Evolutionary conservation across 2,329 filamentous ascomycete species (phyloP).

Genomic region (Trichoderma atroviride): DNA sequence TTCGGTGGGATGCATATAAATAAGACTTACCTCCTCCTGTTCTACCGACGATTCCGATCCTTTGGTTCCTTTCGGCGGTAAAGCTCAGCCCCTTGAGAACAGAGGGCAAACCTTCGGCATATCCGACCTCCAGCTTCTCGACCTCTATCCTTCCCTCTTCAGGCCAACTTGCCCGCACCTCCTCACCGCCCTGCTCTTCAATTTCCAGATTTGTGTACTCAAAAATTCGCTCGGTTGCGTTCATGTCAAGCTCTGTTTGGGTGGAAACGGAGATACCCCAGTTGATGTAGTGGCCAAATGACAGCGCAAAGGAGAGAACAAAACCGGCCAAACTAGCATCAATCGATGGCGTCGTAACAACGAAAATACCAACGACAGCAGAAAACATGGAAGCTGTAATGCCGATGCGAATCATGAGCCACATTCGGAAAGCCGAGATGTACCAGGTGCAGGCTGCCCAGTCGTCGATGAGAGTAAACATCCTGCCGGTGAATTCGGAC

Average conservation of each 20-base stretch:
- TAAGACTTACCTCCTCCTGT: conserved; percentile 9
- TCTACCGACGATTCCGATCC: conserved; percentile 18
- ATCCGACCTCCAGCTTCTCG: conserved; percentile 9
- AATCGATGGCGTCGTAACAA: conserved; percentile 1
- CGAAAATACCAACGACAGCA: conserved; percentile 7
- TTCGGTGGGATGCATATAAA: background rate
- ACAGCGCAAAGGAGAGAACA: conserved; percentile 14
- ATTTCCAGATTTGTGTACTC: conserved; percentile 13
- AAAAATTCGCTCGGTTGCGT: conserved; percentile 13
- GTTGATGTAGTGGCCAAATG: conserved; percentile 16
- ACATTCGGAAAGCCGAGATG: conserved; percentile 2
- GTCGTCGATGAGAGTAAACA: conserved; percentile 16
- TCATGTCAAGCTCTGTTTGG: conserved; percentile 20
- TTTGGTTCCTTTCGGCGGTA: conserved; percentile 15
- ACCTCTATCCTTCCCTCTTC: conserved; percentile 16
- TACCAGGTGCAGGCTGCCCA: conserved; percentile 22
- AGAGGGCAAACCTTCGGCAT: conserved; percentile 17
- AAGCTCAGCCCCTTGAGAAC: conserved; percentile 21
- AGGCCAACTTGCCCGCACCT: conserved; percentile 18
- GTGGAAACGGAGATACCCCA: conserved; percentile 19
- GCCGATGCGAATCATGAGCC: conserved; percentile 20
- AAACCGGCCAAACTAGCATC: conserved; percentile 18
- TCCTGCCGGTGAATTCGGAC: background rate
- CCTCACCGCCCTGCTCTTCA: conserved; percentile 4
- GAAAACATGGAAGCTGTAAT: conserved; percentile 19